A percentile compares a stretch with the other conserved stretches of the same genome.
Evolutionary conservation across 345 rosid genomes (phyloP).

Genomic region (Acer negundo): DNA sequence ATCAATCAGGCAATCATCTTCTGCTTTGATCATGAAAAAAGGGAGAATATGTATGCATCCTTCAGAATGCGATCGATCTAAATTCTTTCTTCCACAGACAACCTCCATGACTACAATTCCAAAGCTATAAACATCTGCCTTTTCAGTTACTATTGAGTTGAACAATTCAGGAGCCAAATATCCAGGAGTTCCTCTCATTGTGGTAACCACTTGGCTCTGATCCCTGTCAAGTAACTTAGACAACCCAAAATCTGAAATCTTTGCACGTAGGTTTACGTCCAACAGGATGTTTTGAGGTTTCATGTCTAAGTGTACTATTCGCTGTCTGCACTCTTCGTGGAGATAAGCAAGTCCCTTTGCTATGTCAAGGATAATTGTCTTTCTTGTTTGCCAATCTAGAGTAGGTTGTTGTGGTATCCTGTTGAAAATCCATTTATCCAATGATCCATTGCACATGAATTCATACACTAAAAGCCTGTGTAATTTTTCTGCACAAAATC

Average conservation of each 20-base stretch:
- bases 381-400: background rate
- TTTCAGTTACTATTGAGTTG: background rate
- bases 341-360: background rate
- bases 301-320: background rate
- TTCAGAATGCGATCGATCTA: background rate
- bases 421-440: background rate
- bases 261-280: background rate
- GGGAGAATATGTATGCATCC: background rate
- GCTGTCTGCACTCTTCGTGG: background rate
- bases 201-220: background rate
- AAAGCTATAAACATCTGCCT: background rate
- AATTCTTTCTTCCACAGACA: background rate
- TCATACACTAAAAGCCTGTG: background rate
- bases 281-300: background rate
- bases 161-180: background rate
- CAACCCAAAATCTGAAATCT: background rate
- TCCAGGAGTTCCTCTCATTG: background rate
- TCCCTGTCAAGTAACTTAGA: background rate
- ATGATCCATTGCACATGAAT: background rate
- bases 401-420: background rate
- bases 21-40: background rate
- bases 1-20: background rate
- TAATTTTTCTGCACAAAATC: background rate
- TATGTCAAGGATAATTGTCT: background rate
- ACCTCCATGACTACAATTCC: background rate